These are phyloP conservation scores for Nakaseomyces bracarensis DNA, from an alignment of 1,139 yeast genomes.

Conservation along the genomic window DNA sequence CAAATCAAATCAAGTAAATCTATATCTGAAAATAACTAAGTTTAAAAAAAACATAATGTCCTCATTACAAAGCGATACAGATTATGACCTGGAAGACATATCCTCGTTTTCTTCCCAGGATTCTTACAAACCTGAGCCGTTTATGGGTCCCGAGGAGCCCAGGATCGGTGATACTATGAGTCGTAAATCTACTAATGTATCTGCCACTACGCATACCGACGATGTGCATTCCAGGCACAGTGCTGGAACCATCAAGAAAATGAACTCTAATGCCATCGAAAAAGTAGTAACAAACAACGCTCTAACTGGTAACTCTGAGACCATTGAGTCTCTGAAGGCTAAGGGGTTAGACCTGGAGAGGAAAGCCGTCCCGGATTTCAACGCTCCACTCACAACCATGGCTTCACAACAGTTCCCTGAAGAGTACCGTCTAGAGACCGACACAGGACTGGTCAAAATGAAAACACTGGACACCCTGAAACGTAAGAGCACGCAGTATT, in stretches of 20 bases:
- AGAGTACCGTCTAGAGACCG: slow-evolving; percentile 70
- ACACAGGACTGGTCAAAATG: slow-evolving; percentile 56
- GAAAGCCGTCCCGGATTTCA: slow-evolving; percentile 22
- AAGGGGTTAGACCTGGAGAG: slow-evolving; percentile 18
- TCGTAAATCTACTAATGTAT: slow-evolving; percentile 8
- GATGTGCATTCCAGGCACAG: slow-evolving; percentile 17
- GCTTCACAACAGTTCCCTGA: slow-evolving; percentile 50
- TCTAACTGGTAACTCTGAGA: slow-evolving; percentile 20
- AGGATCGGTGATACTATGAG: background rate
- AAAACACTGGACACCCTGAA: slow-evolving; percentile 19
- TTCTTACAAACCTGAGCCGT: slow-evolving; percentile 25
- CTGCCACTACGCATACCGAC: background rate
- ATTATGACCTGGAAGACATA: slow-evolving; percentile 20
- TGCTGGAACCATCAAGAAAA: slow-evolving; percentile 14
- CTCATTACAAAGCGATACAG: background rate
- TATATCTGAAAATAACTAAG: no score
- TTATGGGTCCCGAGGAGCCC: slow-evolving; percentile 14
- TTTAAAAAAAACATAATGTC: no score
- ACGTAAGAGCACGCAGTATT: slow-evolving; percentile 9
- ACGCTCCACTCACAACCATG: slow-evolving; percentile 19
- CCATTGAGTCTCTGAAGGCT: slow-evolving; percentile 21
- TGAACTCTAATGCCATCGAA: slow-evolving; percentile 19
- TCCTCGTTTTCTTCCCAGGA: slow-evolving; percentile 26
- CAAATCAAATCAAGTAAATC: no score
- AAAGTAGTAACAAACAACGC: slow-evolving; percentile 20